Percentiles rank a stretch among this genome's conserved stretches.
Conservation (phyloP, 306 rosid species). For the Cicer chorassanicum region DNA sequence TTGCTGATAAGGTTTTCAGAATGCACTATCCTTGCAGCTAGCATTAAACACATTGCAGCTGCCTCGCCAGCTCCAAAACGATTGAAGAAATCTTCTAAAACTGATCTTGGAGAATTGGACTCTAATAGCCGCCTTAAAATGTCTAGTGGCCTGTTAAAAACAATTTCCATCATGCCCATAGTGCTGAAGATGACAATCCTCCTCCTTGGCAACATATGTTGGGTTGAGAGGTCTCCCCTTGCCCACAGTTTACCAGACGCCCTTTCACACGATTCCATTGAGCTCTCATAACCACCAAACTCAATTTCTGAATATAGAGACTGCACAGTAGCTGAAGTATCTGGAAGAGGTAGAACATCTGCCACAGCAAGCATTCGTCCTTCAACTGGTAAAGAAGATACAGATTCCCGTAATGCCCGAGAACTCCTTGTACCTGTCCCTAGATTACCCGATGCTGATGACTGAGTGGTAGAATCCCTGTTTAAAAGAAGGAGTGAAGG, state of each 20-base stretch:
- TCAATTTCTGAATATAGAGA: slow-evolving; percentile 90
- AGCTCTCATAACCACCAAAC: slow-evolving; percentile 74
- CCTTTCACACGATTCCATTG: slow-evolving; percentile 73
- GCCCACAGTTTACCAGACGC: slow-evolving; percentile 90
- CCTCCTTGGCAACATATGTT: slow-evolving; percentile 94
- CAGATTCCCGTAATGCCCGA: slow-evolving; percentile 85
- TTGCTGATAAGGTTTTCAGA: slow-evolving; percentile 80
- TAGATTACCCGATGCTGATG: slow-evolving; percentile 61
- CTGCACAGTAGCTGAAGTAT: slow-evolving; percentile 71
- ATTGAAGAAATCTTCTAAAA: slow-evolving; percentile 92
- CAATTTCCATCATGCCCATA: slow-evolving; percentile 97
- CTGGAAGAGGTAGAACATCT: slow-evolving; percentile 86
- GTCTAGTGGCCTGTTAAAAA: slow-evolving; percentile 93
- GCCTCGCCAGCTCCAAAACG: slow-evolving; percentile 98
- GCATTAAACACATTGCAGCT: slow-evolving; percentile 95
- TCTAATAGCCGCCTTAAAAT: slow-evolving; percentile 84
- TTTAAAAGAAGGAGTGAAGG: slow-evolving; percentile 90
- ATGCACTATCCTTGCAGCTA: slow-evolving; percentile 83
- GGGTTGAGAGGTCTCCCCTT: slow-evolving; percentile 94
- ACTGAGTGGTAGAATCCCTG: slow-evolving; percentile 76
- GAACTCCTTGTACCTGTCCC: slow-evolving; percentile 74
- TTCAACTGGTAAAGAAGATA: slow-evolving; percentile 88
- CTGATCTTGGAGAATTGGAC: slow-evolving; percentile 79
- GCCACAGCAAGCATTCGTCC: slow-evolving; percentile 98
- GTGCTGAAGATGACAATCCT: slow-evolving; percentile 90